Percentiles rank a stretch among this genome's conserved stretches.
phyloP scores from a whole-genome alignment of 2,329 filamentous ascomycete genomes.

The Ilyonectria mors-panacis region DNA sequence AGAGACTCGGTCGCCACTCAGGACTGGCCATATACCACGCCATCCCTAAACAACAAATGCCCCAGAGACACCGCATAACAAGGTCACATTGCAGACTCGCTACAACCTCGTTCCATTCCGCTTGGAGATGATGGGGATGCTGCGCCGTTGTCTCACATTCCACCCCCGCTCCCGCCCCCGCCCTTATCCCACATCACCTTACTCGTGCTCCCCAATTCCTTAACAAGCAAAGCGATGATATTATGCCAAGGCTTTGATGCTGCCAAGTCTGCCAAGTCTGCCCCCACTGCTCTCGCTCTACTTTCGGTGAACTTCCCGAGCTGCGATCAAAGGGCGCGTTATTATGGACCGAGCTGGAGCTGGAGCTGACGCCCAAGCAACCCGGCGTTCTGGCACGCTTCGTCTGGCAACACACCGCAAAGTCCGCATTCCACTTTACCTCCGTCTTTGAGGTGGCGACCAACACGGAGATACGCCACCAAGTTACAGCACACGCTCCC shows the following conservation, averaged over 20 bases:
- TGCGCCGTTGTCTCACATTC: constrained; percentile 5
- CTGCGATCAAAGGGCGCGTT: neutral
- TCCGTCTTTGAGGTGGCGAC: neutral
- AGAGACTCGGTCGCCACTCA: too few species aligned
- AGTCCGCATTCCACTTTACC: neutral
- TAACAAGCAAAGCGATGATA: neutral
- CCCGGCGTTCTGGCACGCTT: neutral
- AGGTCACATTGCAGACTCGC: neutral
- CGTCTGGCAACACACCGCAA: neutral
- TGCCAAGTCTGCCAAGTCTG: neutral
- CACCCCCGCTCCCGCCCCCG: constrained; percentile 6
- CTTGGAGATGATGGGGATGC: neutral
- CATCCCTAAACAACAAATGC: too few species aligned
- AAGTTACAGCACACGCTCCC: neutral
- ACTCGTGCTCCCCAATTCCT: neutral
- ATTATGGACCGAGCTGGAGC: neutral
- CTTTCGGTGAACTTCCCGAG: neutral
- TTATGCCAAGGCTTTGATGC: neutral
- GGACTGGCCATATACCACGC: neutral
- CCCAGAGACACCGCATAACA: too few species aligned
- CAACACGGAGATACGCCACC: neutral
- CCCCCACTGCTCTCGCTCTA: neutral
- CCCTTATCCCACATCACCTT: neutral
- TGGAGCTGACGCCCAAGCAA: neutral
- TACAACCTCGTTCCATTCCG: neutral